A percentile compares a stretch with the other conserved stretches of the same genome.
Conservation (phyloP, 192 early-diverging fungal species). For the Nowakowskiella sp. region DNA sequence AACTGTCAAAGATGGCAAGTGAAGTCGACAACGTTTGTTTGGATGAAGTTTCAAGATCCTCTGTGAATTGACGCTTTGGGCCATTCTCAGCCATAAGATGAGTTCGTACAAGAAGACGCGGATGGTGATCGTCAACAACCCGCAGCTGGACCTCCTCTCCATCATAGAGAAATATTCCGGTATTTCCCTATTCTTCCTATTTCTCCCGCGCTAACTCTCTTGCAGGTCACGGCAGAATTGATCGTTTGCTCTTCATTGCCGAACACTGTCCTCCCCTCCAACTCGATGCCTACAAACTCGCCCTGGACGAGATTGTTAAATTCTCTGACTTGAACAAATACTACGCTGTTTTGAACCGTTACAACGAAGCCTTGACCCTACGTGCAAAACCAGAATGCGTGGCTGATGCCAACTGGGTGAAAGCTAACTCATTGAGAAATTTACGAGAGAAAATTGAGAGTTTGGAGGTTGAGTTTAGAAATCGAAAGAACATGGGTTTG, state of each 20-base stretch:
- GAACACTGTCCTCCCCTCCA: conserved; percentile 56
- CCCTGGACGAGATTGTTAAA: conserved; percentile 48
- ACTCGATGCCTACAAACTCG: conserved; percentile 58
- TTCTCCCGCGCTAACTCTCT: background rate
- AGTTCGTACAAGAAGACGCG: conserved; percentile 30
- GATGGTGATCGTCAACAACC: conserved; percentile 18
- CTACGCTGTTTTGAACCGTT: conserved; percentile 31
- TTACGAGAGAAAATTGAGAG: conserved; percentile 45
- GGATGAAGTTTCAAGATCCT: too few species aligned
- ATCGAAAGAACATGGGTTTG: conserved; percentile 65
- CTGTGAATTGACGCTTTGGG: too few species aligned
- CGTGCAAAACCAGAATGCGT: conserved; percentile 39
- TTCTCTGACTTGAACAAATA: conserved; percentile 47
- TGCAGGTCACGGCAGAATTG: conserved; percentile 58
- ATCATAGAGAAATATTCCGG: conserved; percentile 63
- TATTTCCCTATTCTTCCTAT: conserved; percentile 11
- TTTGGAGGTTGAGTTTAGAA: conserved; percentile 71
- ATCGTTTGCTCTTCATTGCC: conserved; percentile 67
- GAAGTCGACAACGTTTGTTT: too few species aligned
- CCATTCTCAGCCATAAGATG: too few species aligned
- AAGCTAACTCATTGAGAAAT: conserved; percentile 30
- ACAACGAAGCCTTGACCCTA: conserved; percentile 44
- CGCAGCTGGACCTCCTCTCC: conserved; percentile 47
- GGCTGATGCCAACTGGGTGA: conserved; percentile 32
- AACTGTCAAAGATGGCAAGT: too few species aligned